Base-by-base conservation (phyloP, 2,329 filamentous ascomycete species). In the Talaromyces sp. region DNA sequence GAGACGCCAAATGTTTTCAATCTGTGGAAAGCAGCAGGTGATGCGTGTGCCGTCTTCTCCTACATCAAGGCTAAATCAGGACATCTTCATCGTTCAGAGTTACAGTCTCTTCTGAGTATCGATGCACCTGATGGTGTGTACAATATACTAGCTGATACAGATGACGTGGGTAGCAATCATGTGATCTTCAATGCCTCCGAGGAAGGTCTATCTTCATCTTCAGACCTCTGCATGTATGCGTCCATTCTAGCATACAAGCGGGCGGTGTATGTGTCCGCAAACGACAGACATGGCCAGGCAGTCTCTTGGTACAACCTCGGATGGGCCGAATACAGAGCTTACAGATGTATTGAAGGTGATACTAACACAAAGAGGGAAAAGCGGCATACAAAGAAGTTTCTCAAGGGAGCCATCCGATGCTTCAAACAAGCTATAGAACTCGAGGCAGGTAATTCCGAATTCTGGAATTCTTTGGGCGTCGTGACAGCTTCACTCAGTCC, bases 291-390 rank as follows among this genome's bases (percentile, higher is more conserved):
- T 75, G 93, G 94, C 3, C 93, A 96, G 77, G 92, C 95, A 1
- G 91, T 98, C n/a, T 92, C 93, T 0, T 95, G 94, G 85, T 99
- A 97, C 78, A 99, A 99, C 72, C 82, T 99, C 19, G 95, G 95
- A 49, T 98, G 93, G 91, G 91, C 92, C 1, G 95, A 99, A 75
- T 88, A 95, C 74, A 87, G 90, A 52, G 91, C 93, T 0, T 91
- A 96, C 73, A 80, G 83, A 11, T 91, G 87, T 72, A 81, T 92
- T 54, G 72, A 73, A 15, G 63, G 67, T 15, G 22, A 85, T 84
- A 41, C 74, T 75, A 68, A 52, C 19, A 10, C 39, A 8, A 70
- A 65, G 37, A 72, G 67, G 61, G 69, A 69, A 10, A 88, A 87
- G 72, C 89, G 84, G 71, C 82, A 84, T 68, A 71, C 19, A 85